Evolutionary conservation across 1,284 basidiomycete species (phyloP).

Genomic region (Ustilago trichophora): DNA sequence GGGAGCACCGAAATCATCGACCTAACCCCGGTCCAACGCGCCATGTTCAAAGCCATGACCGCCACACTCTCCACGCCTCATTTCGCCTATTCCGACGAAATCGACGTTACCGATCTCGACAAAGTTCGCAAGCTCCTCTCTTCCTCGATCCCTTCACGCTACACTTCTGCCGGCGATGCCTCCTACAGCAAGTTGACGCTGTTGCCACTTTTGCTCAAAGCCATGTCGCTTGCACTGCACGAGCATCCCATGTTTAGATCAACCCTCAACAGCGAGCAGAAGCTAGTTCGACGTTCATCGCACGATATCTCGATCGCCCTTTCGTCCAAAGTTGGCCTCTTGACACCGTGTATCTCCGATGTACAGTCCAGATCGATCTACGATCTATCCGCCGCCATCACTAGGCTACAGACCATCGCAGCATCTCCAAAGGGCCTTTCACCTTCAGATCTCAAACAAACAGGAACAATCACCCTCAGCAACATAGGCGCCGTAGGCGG

Average conservation of each 20-base stretch:
- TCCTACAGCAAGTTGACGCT: conserved; percentile 74
- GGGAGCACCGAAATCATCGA: conserved; percentile 33
- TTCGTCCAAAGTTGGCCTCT: conserved; percentile 80
- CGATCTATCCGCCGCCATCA: conserved; percentile 68
- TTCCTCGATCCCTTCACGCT: conserved; percentile 73
- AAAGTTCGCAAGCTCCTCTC: conserved; percentile 77
- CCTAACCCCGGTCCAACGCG: conserved; percentile 57
- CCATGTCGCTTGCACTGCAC: conserved; percentile 79
- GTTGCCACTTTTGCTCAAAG: conserved; percentile 86
- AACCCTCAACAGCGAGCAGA: conserved; percentile 24
- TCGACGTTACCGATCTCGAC: conserved; percentile 83
- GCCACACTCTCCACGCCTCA: conserved; percentile 72
- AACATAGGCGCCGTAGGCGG: conserved; percentile 69
- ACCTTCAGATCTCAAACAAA: conserved; percentile 20
- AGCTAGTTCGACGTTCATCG: conserved; percentile 30
- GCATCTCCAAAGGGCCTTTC: conserved; percentile 21
- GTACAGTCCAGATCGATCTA: conserved; percentile 75
- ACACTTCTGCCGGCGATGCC: conserved; percentile 20
- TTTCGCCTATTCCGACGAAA: conserved; percentile 76
- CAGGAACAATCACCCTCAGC: conserved; percentile 81
- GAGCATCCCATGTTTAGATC: conserved; percentile 81
- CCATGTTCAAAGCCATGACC: conserved; percentile 67
- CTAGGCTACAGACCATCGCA: conserved; percentile 36
- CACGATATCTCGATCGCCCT: conserved; percentile 73
- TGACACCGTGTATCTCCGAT: conserved; percentile 81